Percentiles rank a stretch among this genome's conserved stretches.
Conservation (phyloP, 1,284 basidiomycete genomes). For the Melampsora larici-populina region DNA sequence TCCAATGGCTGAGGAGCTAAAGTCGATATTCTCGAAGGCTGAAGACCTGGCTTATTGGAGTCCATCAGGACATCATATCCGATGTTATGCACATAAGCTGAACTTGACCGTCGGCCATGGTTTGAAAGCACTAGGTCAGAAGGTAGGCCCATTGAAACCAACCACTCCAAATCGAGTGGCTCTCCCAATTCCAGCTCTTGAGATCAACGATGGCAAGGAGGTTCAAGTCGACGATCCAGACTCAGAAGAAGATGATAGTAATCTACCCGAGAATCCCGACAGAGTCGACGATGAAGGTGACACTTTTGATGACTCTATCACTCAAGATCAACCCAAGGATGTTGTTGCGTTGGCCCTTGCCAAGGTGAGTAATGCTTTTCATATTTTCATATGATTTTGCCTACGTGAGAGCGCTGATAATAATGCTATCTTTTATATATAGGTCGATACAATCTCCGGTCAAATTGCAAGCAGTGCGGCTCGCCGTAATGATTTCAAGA, state of each 20-base stretch:
- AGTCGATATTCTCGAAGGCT: neutral
- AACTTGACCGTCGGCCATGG: neutral
- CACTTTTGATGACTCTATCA: neutral
- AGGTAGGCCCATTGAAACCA: neutral
- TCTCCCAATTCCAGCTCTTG: too few species aligned
- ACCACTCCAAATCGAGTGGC: neutral
- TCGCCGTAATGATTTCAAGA: neutral
- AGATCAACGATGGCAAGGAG: neutral
- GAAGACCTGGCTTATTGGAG: neutral
- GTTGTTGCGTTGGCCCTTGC: too few species aligned
- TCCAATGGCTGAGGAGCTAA: neutral
- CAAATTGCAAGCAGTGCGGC: neutral
- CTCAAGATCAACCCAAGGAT: too few species aligned
- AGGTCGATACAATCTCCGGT: neutral
- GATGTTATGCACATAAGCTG: neutral
- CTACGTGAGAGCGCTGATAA: neutral
- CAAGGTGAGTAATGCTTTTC: too few species aligned
- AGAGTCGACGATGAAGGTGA: neutral
- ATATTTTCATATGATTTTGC: too few species aligned
- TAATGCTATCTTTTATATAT: neutral
- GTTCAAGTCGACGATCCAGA: neutral
- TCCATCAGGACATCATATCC: neutral
- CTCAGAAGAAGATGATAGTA: neutral
- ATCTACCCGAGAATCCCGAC: neutral
- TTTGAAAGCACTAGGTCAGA: neutral